phyloP scores from a whole-genome alignment of 1,284 basidiomycete species.

The Gomphus bonarii region DNA sequence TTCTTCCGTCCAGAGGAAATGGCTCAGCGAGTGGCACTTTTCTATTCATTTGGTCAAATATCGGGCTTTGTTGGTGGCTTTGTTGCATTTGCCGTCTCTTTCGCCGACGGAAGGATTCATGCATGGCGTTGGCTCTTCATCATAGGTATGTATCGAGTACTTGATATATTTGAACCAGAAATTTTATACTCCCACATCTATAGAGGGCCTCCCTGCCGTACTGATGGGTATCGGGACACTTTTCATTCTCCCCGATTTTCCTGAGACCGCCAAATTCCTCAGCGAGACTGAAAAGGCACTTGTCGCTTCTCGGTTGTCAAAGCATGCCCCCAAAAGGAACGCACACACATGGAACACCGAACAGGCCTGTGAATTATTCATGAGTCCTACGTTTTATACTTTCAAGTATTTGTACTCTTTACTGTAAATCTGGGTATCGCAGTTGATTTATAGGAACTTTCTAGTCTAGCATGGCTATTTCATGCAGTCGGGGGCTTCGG shows the following conservation, averaged over 20 bases:
- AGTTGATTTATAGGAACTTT: neutral
- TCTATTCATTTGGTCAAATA: neutral
- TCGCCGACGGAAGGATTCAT: constrained; percentile 1
- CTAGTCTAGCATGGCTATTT: neutral
- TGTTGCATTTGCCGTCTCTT: neutral
- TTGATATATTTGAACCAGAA: neutral
- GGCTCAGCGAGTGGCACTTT: neutral
- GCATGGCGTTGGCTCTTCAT: constrained; percentile 2
- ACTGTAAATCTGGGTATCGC: neutral
- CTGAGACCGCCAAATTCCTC: constrained; percentile 1
- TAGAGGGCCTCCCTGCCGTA: neutral
- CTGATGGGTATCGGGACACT: neutral
- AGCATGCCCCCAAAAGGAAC: neutral
- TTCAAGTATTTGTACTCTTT: neutral
- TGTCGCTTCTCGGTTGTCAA: neutral
- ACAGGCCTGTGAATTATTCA: neutral
- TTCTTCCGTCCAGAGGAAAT: constrained; percentile 1
- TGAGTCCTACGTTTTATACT: neutral
- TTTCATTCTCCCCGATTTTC: constrained; percentile 1
- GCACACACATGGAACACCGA: neutral
- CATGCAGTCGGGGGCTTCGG: neutral
- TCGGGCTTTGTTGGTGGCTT: neutral
- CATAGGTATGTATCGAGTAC: neutral
- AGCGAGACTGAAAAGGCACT: neutral
- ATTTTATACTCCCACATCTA: neutral